Evolutionary conservation across 805 yeast genomes (phyloP).

Genomic region (Peterozyma toletana): DNA sequence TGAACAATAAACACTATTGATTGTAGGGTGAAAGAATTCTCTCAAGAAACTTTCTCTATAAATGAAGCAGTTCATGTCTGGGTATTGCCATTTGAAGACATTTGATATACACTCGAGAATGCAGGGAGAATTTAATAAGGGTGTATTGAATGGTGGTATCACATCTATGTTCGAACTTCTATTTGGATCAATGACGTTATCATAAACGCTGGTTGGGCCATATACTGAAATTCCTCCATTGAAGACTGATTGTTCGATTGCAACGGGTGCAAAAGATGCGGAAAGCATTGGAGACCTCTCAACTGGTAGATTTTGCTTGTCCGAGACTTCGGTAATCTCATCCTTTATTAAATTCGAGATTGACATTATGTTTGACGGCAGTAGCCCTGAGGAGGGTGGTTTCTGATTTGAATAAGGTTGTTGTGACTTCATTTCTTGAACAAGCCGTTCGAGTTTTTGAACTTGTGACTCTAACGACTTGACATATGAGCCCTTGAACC

Average conservation of each 20-base stretch:
- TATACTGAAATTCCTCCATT: neutral
- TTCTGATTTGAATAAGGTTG: neutral
- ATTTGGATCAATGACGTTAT: neutral
- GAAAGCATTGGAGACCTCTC: neutral
- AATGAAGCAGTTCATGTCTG: conserved; percentile 56
- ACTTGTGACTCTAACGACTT: neutral
- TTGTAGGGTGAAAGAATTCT: conserved; percentile 53
- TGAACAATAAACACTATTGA: conserved; percentile 46
- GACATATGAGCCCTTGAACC: neutral
- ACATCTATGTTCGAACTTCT: neutral
- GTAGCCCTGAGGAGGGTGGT: neutral
- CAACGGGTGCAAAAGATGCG: neutral
- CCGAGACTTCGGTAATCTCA: neutral
- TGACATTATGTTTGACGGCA: neutral
- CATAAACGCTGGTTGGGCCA: neutral
- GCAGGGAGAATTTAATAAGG: neutral
- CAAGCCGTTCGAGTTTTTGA: neutral
- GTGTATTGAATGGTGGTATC: neutral
- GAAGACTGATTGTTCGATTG: neutral
- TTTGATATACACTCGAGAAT: conserved; percentile 13
- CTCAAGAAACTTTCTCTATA: conserved; percentile 55
- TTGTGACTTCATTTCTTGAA: neutral
- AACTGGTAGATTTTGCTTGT: neutral
- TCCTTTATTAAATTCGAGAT: neutral
- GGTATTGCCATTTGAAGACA: conserved; percentile 57